Evolutionary conservation across 768 basidiomycete genomes (phyloP), one percentile per base, ranked within the genome.

Genomic region (Rhizopogon vinicolor): DNA sequence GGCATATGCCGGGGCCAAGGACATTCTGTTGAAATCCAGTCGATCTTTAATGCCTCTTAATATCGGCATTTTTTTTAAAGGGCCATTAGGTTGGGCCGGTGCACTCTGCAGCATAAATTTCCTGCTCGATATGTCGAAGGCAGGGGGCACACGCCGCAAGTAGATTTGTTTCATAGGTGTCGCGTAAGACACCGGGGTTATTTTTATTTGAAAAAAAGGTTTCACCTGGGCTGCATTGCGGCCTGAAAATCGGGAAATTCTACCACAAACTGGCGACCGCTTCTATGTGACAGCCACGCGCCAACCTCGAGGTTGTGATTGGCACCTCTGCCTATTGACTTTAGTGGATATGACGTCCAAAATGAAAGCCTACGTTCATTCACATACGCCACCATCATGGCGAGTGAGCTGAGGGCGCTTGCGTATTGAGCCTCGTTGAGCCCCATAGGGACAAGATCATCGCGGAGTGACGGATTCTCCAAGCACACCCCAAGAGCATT

Each of bases 401-500:
- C 18, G 13, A 12, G 4, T 18, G 45, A 48, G 28, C 35, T 37
- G 12, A 37, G 22, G 22, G 16, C 35, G 3, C 18, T 49, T 49
- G 39, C 7, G 18, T 37, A 49, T 49, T 37, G 37, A 9, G 48
- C 48, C 48, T 49, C 48, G 19, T 49, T 49, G 48, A 25, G 48
- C 48, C 22, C 48, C 35, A 49, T 49, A 49, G 48, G 35, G 35
- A 37, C 10, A 37, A 49, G 22, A 49, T 37, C 48, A 35, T 49
- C 48, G 48, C 48, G 48, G 48, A 49, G 48, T 49, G 48, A 49
- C 14, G 48, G 48, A 49, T 49, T 49, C 48, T 49, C 48, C 48
- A 49, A 49, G 19, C 48, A 37, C 48, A 37, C 48, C 14, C 19
- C 35, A 49, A 22, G 16, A 19, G 19, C 48, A 16, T 49, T 49